Percentiles rank a stretch among this genome's conserved stretches.
These are phyloP conservation scores for Cladosporium oxysporum DNA, from an alignment of 2,329 filamentous ascomycete species.

Conservation along the genomic window DNA sequence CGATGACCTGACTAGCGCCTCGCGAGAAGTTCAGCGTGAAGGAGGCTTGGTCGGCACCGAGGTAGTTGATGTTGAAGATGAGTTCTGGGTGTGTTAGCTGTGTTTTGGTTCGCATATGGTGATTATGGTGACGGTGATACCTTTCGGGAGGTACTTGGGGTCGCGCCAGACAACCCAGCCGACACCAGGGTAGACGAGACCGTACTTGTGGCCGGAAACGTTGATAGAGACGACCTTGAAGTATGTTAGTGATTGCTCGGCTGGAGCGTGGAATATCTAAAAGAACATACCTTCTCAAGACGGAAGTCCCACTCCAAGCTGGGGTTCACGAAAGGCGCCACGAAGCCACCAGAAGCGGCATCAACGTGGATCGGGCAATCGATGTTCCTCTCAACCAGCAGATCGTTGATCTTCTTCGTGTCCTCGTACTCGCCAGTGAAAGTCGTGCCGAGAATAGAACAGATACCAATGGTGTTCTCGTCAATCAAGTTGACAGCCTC, in stretches of 20 bases:
- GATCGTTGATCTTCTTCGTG: constrained; percentile 85
- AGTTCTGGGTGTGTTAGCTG: constrained; percentile 57
- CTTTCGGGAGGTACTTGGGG: constrained; percentile 76
- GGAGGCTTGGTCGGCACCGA: constrained; percentile 90
- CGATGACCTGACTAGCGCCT: constrained; percentile 90
- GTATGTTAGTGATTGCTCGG: neutral
- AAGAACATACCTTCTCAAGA: constrained; percentile 59
- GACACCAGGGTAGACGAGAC: constrained; percentile 81
- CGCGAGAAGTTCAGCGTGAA: constrained; percentile 98
- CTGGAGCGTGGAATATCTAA: neutral
- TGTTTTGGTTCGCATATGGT: neutral
- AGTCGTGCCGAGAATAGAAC: constrained; percentile 85
- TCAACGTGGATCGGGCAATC: constrained; percentile 92
- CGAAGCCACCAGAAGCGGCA: constrained; percentile 88
- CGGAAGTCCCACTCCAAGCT: constrained; percentile 90
- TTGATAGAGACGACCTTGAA: constrained; percentile 83
- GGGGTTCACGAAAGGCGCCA: constrained; percentile 85
- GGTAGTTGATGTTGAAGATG: constrained; percentile 99
- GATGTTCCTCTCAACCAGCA: constrained; percentile 72
- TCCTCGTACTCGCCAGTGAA: constrained; percentile 97
- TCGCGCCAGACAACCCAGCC: constrained; percentile 92
- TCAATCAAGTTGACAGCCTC: constrained; percentile 63
- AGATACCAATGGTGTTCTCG: constrained; percentile 85
- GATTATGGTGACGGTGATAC: constrained; percentile 21
- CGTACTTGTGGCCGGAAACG: constrained; percentile 87